phyloP scores from a whole-genome alignment of 148 eudicot species.

The Vaccinium macrocarpon region DNA sequence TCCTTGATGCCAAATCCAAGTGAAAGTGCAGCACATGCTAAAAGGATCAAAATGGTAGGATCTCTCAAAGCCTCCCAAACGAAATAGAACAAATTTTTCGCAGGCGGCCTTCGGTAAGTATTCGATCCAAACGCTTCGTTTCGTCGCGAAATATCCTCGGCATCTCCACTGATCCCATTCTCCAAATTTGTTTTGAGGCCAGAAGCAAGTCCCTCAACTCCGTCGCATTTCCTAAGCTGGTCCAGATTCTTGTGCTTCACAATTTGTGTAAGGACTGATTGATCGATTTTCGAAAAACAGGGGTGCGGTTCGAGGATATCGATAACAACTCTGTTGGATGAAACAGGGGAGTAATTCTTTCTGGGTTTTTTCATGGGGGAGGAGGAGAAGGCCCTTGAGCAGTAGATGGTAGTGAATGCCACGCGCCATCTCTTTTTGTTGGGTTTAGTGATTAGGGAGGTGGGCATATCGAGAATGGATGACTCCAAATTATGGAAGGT shows the following conservation, averaged over 20 bases:
- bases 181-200: conserved; percentile 18
- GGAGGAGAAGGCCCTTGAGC: conserved; percentile 14
- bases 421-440: conserved; percentile 21
- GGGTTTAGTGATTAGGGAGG: background rate
- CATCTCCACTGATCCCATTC: conserved; percentile 12
- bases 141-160: background rate
- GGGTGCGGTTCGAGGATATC: background rate
- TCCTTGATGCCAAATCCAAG: conserved; percentile 13
- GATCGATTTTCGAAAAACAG: background rate
- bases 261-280: background rate
- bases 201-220: background rate
- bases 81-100: conserved; percentile 13
- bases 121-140: conserved; percentile 14
- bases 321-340: background rate
- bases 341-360: background rate
- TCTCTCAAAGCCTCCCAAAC: conserved; percentile 12
- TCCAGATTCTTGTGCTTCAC: background rate
- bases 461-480: background rate
- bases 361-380: background rate
- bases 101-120: conserved; percentile 15
- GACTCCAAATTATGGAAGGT: background rate
- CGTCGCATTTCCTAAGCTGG: background rate
- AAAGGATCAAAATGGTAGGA: background rate
- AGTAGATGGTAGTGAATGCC: conserved; percentile 17
- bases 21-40: background rate